Evolutionary conservation across 129 eudicot species (phyloP).

Genomic region (Kitagawia praeruptora): DNA sequence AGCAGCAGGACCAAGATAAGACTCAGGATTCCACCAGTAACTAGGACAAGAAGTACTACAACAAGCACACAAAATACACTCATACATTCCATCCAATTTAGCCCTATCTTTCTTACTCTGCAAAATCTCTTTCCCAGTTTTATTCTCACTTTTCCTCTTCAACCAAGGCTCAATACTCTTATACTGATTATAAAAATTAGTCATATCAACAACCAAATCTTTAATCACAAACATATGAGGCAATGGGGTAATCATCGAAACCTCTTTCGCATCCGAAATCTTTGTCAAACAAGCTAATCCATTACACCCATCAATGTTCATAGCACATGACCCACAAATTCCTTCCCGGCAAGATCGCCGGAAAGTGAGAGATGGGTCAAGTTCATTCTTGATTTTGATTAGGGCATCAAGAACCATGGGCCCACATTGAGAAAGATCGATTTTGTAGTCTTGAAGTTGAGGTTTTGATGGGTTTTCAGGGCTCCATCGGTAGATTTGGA

Average conservation of each 20-base stretch:
- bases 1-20: constrained; percentile 87
- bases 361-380: constrained; percentile 76
- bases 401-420: constrained; percentile 91
- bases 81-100: constrained; percentile 90
- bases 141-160: constrained; percentile 67
- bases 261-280: constrained; percentile 24
- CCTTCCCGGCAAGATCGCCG: constrained; percentile 93
- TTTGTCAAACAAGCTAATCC: constrained; percentile 85
- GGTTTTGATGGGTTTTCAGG: constrained; percentile 66
- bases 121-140: constrained; percentile 56
- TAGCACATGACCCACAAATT: constrained; percentile 93
- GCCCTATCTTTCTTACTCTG: constrained; percentile 85
- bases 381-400: constrained; percentile 78
- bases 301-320: constrained; percentile 85
- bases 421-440: constrained; percentile 77
- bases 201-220: constrained; percentile 97
- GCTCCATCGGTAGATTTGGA: constrained; percentile 88
- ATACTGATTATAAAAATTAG: constrained; percentile 84
- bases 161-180: constrained; percentile 97
- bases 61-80: constrained; percentile 80
- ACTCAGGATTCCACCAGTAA: constrained; percentile 97
- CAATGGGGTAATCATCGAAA: constrained; percentile 58
- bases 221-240: constrained; percentile 94
- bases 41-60: constrained; percentile 97
- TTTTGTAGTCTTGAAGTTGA: constrained; percentile 53